Evolutionary conservation across 768 basidiomycete species (phyloP), one percentile per base, ranked within the genome.

Genomic region (Tricholoma furcatifolium): DNA sequence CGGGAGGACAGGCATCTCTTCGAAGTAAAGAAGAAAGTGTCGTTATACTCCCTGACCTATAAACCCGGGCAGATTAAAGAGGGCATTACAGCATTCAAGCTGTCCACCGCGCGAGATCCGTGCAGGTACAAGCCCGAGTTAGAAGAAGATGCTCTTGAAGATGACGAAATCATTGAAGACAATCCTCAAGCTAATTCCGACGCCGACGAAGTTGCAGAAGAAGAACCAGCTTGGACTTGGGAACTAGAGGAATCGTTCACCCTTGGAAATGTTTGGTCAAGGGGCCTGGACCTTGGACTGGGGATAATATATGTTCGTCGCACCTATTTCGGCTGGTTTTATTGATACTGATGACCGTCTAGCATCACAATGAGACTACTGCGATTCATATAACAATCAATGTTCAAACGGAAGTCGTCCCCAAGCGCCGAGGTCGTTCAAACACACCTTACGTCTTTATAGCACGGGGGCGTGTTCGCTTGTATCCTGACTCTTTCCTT

Each of bases 201-300:
- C 15, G 57, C 51, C 4, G 65, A 62, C 15, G 64, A 64, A 14
- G 61, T 62, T 23, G 70, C 67, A 10, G 69, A 69, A 1, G 72
- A 70, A 34, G 71, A 75, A 0, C 75, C 75, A 5, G 75, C 72
- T 8, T 87, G 85, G 81, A 75, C 72, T 38, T 89, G 87, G 87
- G 79, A 82, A 46, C 78, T 82, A 2, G 88, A 89, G 61, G 84
- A 87, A 60, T 87, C 87, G 55, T 76, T 80, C 43, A 78, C 79
- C 0, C 64, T 89, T 12, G 74, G 63, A 7, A 79, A 82, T 60
- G 80, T 79, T 4, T 90, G 86, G 84, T 74, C 76, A 0, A 74
- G 74, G 43, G 74, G 78, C 10, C 67, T 70, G 20, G 70, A 76
- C 41, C 61, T 68, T 1, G 54, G 62, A 2, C 67, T 69, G n/a